phyloP scores from a whole-genome alignment of 1,139 yeast genomes.

The Geotrichum fermentans region DNA sequence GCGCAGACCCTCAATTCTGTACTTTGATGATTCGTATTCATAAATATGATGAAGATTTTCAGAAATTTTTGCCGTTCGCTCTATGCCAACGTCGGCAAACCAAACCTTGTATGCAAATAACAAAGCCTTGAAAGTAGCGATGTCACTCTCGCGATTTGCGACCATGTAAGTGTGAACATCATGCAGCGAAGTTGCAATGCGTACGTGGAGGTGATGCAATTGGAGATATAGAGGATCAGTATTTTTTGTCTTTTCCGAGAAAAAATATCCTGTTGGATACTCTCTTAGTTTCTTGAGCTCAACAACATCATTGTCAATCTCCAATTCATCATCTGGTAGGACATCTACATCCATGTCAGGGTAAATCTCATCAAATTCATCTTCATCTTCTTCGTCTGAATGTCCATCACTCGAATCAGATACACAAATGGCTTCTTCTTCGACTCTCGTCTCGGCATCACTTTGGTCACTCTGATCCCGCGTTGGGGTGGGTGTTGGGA shows the following conservation, averaged over 20 bases:
- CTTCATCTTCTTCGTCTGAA: constrained; percentile 13
- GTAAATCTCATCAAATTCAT: constrained; percentile 36
- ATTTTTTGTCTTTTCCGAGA: constrained; percentile 44
- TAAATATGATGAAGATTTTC: constrained; percentile 45
- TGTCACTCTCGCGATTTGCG: constrained; percentile 56
- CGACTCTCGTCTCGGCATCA: constrained; percentile 19
- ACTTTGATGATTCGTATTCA: constrained; percentile 46
- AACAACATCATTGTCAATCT: constrained; percentile 35
- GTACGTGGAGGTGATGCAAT: constrained; percentile 58
- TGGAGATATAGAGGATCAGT: constrained; percentile 50
- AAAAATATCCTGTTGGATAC: constrained; percentile 45
- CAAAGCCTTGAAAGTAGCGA: constrained; percentile 61
- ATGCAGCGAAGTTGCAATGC: constrained; percentile 67
- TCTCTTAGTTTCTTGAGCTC: constrained; percentile 33
- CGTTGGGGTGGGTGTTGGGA: constrained; percentile 28
- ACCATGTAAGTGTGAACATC: constrained; percentile 49
- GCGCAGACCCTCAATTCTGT: constrained; percentile 47
- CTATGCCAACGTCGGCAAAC: constrained; percentile 81
- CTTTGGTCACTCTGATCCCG: constrained; percentile 14
- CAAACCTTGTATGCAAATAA: constrained; percentile 69
- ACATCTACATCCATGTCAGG: constrained; percentile 37
- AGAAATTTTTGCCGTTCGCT: constrained; percentile 57
- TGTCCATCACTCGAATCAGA: constrained; percentile 17
- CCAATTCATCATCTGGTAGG: constrained; percentile 29
- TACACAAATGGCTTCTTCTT: constrained; percentile 17